These are phyloP conservation scores for Dioscorea cayenensis DNA, from an alignment of 116 monocot genomes.

Conservation along the genomic window DNA sequence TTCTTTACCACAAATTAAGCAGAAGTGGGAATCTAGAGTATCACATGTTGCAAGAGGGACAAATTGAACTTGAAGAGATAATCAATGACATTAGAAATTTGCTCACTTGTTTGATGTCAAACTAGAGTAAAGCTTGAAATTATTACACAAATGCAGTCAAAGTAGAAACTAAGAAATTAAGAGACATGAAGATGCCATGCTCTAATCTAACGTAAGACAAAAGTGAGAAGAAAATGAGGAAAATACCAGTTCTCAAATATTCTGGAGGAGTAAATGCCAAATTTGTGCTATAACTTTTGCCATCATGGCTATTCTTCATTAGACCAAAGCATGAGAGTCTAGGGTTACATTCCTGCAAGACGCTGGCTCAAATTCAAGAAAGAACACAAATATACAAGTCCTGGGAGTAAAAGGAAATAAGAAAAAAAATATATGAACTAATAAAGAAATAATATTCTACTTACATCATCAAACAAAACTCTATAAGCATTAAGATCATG, in stretches of 20 bases:
- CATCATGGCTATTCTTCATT: conserved; percentile 73
- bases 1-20: no score
- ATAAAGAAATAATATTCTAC: conserved; percentile 7
- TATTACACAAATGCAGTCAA: no score
- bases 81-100: no score
- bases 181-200: not conserved
- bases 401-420: conserved; percentile 7
- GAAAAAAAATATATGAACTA: conserved; percentile 5
- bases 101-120: no score
- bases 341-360: conserved; percentile 60
- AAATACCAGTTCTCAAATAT: conserved; percentile 48
- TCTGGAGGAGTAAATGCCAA: conserved; percentile 74
- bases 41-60: no score
- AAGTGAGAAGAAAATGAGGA: not conserved
- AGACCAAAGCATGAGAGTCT: conserved; percentile 68
- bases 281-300: conserved; percentile 77
- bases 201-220: no score
- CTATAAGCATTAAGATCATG: conserved; percentile 97
- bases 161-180: not conserved
- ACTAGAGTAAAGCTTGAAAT: no score
- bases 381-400: conserved; percentile 8
- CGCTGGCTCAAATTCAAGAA: conserved; percentile 13
- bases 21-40: no score
- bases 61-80: no score
- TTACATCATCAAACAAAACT: conserved; percentile 81